A percentile compares a stretch with the other conserved stretches of the same genome.
phyloP scores from a whole-genome alignment of 2,329 filamentous ascomycete genomes.

The Colletotrichum sojae region DNA sequence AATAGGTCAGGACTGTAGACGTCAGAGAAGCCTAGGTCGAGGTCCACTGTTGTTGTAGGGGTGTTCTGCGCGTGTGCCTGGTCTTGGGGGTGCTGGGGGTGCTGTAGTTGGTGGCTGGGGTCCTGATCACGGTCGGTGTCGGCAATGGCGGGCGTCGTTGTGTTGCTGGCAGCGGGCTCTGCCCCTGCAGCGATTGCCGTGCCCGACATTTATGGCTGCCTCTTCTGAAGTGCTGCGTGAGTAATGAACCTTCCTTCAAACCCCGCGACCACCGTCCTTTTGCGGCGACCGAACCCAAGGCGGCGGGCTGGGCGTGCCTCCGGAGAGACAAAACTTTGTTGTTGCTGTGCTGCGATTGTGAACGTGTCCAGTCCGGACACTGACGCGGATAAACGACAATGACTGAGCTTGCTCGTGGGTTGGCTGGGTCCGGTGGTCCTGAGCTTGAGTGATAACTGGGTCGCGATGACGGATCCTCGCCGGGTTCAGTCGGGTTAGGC shows the following conservation, averaged over 20 bases:
- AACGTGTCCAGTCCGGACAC: slow-evolving; percentile 23
- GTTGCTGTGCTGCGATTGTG: neutral
- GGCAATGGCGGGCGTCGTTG: slow-evolving; percentile 7
- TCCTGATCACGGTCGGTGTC: neutral
- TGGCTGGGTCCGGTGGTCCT: slow-evolving; percentile 36
- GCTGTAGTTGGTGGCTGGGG: slow-evolving; percentile 29
- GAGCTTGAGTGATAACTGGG: slow-evolving; percentile 38
- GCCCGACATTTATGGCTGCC: slow-evolving; percentile 33
- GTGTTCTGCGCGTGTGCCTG: slow-evolving; percentile 16
- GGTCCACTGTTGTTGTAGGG: slow-evolving; percentile 29
- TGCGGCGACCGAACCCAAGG: slow-evolving; percentile 1
- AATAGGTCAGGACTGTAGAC: slow-evolving; percentile 55
- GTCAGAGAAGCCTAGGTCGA: slow-evolving; percentile 57
- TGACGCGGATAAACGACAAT: slow-evolving; percentile 6
- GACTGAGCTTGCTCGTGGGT: slow-evolving; percentile 33
- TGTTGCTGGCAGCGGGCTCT: slow-evolving; percentile 18
- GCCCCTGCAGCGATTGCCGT: slow-evolving; percentile 16
- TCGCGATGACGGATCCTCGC: slow-evolving; percentile 34
- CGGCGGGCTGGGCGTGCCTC: slow-evolving; percentile 20
- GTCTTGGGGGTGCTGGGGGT: slow-evolving; percentile 23
- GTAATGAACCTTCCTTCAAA: neutral
- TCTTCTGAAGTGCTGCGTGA: neutral
- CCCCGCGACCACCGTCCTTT: neutral
- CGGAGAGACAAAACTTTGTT: neutral
- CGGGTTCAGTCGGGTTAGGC: slow-evolving; percentile 33